phyloP scores from a whole-genome alignment of 768 basidiomycete species.

The Rhodotorula paludigena region DNA sequence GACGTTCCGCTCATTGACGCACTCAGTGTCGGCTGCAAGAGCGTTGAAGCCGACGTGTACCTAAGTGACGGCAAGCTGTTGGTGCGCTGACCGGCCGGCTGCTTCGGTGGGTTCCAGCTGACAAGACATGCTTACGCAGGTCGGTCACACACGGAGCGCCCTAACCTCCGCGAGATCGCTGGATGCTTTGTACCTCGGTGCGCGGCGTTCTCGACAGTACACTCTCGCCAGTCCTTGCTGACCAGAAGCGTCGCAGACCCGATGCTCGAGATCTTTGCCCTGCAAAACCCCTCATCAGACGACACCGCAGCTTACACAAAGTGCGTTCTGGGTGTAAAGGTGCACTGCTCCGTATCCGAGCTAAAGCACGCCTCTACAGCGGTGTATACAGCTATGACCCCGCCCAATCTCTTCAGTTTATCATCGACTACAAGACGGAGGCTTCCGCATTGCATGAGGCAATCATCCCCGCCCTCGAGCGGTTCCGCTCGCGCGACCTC shows the following conservation, averaged over 20 bases:
- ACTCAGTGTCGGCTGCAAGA: slow-evolving; percentile 13
- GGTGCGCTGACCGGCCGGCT: no score
- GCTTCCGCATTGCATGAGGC: background rate
- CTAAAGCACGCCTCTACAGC: background rate
- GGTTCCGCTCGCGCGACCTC: slow-evolving; percentile 13
- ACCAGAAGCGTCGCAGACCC: slow-evolving; percentile 6
- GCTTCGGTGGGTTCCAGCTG: no score
- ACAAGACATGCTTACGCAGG: background rate
- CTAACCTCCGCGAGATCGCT: background rate
- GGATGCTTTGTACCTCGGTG: slow-evolving; percentile 23
- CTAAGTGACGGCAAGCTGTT: slow-evolving; percentile 10
- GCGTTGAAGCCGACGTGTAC: slow-evolving; percentile 23
- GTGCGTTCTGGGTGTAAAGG: no score
- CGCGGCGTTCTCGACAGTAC: background rate
- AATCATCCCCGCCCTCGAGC: slow-evolving; percentile 13
- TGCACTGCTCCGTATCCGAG: no score
- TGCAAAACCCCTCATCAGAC: slow-evolving; percentile 9
- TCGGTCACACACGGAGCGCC: slow-evolving; percentile 12
- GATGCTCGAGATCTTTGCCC: slow-evolving; percentile 9
- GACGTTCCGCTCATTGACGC: slow-evolving; percentile 23
- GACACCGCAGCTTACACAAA: background rate
- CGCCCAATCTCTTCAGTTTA: slow-evolving; percentile 1
- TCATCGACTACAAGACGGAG: slow-evolving; percentile 30
- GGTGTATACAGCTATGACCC: slow-evolving; percentile 19
- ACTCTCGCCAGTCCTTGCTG: no score